A percentile compares a stretch with the other conserved stretches of the same genome.
phyloP scores from a whole-genome alignment of 495 filamentous ascomycete genomes.

The Aspergillus cristatus region DNA sequence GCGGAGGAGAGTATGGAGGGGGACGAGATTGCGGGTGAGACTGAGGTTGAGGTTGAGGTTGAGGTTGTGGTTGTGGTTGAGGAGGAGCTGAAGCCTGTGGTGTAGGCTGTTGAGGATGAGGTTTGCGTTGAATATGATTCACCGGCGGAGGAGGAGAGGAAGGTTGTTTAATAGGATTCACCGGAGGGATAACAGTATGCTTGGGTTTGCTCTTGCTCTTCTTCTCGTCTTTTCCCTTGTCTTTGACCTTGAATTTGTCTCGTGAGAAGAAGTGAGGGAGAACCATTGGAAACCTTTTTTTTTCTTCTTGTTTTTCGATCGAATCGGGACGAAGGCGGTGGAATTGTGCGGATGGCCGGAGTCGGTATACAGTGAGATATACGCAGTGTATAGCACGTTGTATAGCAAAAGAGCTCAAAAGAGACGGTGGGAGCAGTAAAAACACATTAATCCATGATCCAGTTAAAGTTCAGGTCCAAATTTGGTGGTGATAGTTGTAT shows the following conservation, averaged over 20 bases:
- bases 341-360: constrained; percentile 17
- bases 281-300: constrained; percentile 18
- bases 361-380: no score
- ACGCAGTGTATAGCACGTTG: no score
- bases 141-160: constrained; percentile 12
- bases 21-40: neutral
- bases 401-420: no score
- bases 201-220: constrained; percentile 10
- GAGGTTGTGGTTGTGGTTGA: constrained; percentile 4
- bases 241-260: constrained; percentile 17
- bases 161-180: constrained; percentile 16
- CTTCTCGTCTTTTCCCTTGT: constrained; percentile 29
- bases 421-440: no score
- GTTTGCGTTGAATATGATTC: constrained; percentile 7
- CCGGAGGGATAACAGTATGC: constrained; percentile 4
- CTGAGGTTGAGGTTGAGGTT: constrained; percentile 16
- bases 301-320: constrained; percentile 14
- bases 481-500: no score
- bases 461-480: no score
- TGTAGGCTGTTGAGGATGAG: constrained; percentile 4
- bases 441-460: no score
- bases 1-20: no score
- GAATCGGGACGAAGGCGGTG: constrained; percentile 42
- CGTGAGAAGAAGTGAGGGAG: constrained; percentile 28
- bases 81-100: constrained; percentile 1